Evolutionary conservation across 2,329 filamentous ascomycete species (phyloP), one percentile per base, ranked within the genome.

Genomic region (Colletotrichum trifolii): DNA sequence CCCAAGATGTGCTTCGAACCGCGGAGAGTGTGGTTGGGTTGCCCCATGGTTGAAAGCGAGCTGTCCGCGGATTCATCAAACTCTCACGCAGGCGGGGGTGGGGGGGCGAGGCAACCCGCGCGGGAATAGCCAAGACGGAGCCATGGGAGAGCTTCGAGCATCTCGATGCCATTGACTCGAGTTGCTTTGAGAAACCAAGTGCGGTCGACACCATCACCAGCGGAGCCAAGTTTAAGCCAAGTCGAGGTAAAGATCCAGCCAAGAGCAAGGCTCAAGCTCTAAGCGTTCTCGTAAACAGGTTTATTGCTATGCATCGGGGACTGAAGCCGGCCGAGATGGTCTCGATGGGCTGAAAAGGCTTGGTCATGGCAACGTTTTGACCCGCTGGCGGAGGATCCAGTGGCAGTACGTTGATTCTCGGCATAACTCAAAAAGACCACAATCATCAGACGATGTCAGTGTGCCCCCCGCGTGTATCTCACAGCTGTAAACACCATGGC

Each of bases 381-480:
- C 46, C 46, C 45, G 17, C 55, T 50, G 39, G 54, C 17, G 40
- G 12, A 39, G 40, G 25, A 46, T 33, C 35, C 45, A 17, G 39
- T 52, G 15, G 3, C 35, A 34, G 35, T 11, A 53, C 49, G 10
- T 39, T 36, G 35, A 25, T 50, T 38, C 57, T 55, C 58, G 50
- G 58, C 58, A 62, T 35, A 48, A 53, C 35, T 48, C 47, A 36
- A 35, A 56, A 33, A 13, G n/a, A 46, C 9, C 3, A 33, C 4
- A 12, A 13, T n/a, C 11, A 15, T 46, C 9, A 48, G 25, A 50
- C 46, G 36, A 65, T 34, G 34, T 34, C 40, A 35, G 52, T 55
- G 62, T 65, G 62, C 46, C 46, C 46, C 52, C 46, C 7, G 8
- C 11, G n/a, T n/a, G 50, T n/a, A 65, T 13, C 33, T 36, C 33